Base-by-base conservation (phyloP, 2,329 filamentous ascomycete species). In the Cladophialophora immunda region DNA sequence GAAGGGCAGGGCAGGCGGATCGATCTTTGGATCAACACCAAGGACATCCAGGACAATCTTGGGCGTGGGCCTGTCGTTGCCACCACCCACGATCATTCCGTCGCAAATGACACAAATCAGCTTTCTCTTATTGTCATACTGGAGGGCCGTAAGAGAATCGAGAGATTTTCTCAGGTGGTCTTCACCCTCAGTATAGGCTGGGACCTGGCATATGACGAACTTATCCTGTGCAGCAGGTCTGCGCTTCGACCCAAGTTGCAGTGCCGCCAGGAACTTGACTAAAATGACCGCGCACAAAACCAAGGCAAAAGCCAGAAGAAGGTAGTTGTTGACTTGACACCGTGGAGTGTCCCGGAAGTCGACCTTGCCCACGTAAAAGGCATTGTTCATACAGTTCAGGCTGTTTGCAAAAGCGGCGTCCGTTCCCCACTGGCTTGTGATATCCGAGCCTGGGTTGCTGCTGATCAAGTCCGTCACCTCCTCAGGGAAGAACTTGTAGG, bases 121-220 rank as follows among this genome's bases (percentile, higher is more conserved):
- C 81, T 99, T 99, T 70, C 95, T 87, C 84, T 99, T 99, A 81
- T 99, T 97, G 81, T 99, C 95, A 74, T 99, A 99, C 73, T 97
- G 91, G 17, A 99, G 86, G 13, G 94, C 93, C 17, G 95, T 97
- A 66, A 98, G 85, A 0, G 95, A 98, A 77, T 99, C 95, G 2
- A 99, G 85, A 60, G 93, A 94, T 76, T 97, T 96, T 63, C 95
- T 87, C 8, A 99, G 83, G 3, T 94, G 94, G 74, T 99, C 95
- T 83, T 99, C 95, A 74, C 93, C 95, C 83, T 99, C 95, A 0
- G 95, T 99, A 76, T 99, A 99, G 4, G 95, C 95, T 9, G 95
- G 95, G 34, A 99, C 93, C 79, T 97, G 93, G 80, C 95, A 98
- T 72, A 99, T 98, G 73, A 99, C 94, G 74, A 99, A 99, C 78